Evolutionary conservation across 2,329 filamentous ascomycete species (phyloP), one percentile per base, ranked within the genome.

Genomic region (Fusarium goolgardi): DNA sequence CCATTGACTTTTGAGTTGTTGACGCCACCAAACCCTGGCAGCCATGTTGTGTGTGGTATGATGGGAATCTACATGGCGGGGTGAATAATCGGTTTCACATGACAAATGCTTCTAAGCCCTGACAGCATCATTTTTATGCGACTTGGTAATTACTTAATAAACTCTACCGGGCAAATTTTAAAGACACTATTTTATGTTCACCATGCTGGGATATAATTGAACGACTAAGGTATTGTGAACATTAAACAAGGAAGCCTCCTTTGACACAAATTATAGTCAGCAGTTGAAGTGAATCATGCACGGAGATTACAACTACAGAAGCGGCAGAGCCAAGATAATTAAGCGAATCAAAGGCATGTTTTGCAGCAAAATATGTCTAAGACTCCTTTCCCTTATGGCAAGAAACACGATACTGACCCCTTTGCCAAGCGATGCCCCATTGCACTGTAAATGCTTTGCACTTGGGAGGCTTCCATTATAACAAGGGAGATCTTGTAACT

Each of bases 401-500:
- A 27, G 29, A 31, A 20, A 39, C 35, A 41, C 37, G 52, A 64
- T 47, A 18, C 20, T 37, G 18, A 39, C 32, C 41, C n/a, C 57
- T 55, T 62, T 15, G 27, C 32, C 37, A 56, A 56, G 49, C 32
- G 34, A 23, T 46, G 53, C 40, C 45, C 44, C 34, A 59, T 45
- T 52, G 16, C 45, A 40, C 20, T 25, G 16, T 37, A 45, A 29
- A 59, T 23, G 18, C 32, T 37, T 35, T 32, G 16, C 12, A 20
- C 29, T 44, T 25, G 23, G n/a, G 31, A 43, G 20, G 40, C 11
- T 57, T 31, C 41, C n/a, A 15, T 34, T 15, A 12, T 34, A 10
- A 37, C 25, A 32, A 53, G 59, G 61, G 60, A n/a, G 45, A 63
- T n/a, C 18, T 50, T 39, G 23, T 49, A 40, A 58, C 51, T 51